Conservation (phyloP, 2,329 filamentous ascomycete genomes). For the Knoxdaviesia proteae region DNA sequence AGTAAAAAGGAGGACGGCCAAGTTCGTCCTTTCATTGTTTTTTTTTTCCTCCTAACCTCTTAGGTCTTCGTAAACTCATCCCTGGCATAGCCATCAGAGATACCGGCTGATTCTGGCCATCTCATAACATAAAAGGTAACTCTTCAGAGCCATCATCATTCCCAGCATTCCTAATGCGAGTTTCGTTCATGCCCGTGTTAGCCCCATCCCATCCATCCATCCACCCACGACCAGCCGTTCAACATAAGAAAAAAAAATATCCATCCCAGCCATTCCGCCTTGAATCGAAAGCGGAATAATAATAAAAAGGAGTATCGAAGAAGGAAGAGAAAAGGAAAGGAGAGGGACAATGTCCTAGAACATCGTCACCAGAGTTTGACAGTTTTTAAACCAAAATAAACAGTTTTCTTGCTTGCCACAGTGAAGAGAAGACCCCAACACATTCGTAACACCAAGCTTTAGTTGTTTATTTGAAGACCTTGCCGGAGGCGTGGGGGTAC, state of each 20-base stretch:
- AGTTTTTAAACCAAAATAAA: too few relatives aligned
- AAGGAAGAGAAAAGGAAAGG: too few relatives aligned
- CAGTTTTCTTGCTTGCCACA: too few relatives aligned
- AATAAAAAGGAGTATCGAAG: too few relatives aligned
- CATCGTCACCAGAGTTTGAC: too few relatives aligned
- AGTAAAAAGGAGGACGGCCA: not conserved
- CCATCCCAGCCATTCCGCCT: too few relatives aligned
- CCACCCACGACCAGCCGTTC: too few relatives aligned
- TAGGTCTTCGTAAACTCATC: not conserved
- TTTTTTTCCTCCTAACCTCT: slow-evolving; percentile 1
- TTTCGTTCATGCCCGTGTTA: not conserved
- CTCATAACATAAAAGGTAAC: not conserved
- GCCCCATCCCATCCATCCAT: not conserved
- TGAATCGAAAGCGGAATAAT: too few relatives aligned
- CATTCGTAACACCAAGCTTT: not conserved
- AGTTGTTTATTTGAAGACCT: slow-evolving; percentile 86
- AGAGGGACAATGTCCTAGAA: too few relatives aligned
- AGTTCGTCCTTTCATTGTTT: not conserved
- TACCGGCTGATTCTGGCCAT: not conserved
- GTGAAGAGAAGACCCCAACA: too few relatives aligned
- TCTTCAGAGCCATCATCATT: not conserved
- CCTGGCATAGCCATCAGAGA: not conserved
- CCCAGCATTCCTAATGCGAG: too few relatives aligned
- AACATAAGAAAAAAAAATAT: too few relatives aligned
- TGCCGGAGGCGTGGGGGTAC: slow-evolving; percentile 74